A percentile compares a stretch with the other conserved stretches of the same genome.
phyloP scores from a whole-genome alignment of 2,329 filamentous ascomycete species.

The Trichoderma asperellum region DNA sequence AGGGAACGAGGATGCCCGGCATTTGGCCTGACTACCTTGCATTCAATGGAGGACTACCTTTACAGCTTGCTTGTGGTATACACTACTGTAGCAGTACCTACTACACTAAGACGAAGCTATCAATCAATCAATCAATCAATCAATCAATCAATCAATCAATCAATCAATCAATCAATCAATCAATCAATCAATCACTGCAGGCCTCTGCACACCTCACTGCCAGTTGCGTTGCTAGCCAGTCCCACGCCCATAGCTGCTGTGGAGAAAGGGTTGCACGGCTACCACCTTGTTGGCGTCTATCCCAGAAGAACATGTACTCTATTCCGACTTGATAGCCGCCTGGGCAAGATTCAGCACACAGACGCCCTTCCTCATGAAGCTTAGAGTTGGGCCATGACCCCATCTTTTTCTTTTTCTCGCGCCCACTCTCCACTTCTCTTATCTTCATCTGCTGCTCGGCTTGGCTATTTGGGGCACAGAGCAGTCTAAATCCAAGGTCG shows the following conservation, averaged over 20 bases:
- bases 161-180: background rate
- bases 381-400: background rate
- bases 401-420: background rate
- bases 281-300: background rate
- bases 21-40: background rate
- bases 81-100: background rate
- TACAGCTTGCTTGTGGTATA: background rate
- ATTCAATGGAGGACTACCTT: background rate
- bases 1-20: background rate
- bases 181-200: background rate
- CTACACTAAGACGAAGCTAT: background rate
- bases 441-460: background rate
- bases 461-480: background rate
- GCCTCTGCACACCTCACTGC: background rate
- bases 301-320: constrained; percentile 1
- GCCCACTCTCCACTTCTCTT: background rate
- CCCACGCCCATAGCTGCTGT: constrained; percentile 2
- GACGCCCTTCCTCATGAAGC: background rate
- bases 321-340: constrained; percentile 17
- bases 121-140: background rate
- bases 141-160: background rate
- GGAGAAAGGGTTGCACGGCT: background rate
- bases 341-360: constrained; percentile 5
- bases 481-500: background rate
- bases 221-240: constrained; percentile 11